Conservation (phyloP, 805 yeast genomes). For the Ogataea corticis region DNA sequence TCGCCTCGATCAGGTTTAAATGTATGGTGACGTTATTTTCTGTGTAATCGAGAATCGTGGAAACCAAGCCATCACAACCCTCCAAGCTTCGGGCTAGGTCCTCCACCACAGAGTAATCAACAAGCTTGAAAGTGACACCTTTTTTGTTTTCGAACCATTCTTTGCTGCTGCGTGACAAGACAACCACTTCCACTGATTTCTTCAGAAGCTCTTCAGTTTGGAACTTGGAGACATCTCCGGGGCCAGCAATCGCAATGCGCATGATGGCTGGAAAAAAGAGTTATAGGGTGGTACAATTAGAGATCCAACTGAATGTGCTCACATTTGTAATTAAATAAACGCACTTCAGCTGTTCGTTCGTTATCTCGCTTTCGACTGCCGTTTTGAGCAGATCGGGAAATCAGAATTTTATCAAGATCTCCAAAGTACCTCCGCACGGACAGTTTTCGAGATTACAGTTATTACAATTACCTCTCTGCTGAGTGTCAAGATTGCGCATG, state of each 20-base stretch:
- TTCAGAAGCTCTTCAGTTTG: constrained; percentile 1
- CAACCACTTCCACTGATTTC: constrained; percentile 1
- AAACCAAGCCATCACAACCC: constrained; percentile 1
- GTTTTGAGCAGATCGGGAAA: too few relatives aligned
- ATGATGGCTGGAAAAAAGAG: too few relatives aligned
- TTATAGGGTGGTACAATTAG: too few relatives aligned
- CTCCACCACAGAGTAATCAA: background rate
- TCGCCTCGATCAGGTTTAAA: constrained; percentile 1
- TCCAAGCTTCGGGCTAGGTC: background rate
- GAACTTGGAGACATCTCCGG: constrained; percentile 1
- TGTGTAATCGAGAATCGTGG: constrained; percentile 1
- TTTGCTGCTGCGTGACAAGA: background rate
- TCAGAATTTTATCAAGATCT: too few relatives aligned
- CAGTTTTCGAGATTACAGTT: too few relatives aligned
- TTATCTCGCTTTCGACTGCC: background rate
- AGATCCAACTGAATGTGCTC: too few relatives aligned
- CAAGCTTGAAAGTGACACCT: background rate
- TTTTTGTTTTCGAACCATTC: constrained; percentile 2
- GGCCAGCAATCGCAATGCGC: constrained; percentile 1
- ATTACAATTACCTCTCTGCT: too few relatives aligned
- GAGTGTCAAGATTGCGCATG: too few relatives aligned
- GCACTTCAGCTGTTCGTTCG: too few relatives aligned
- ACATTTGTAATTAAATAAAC: too few relatives aligned
- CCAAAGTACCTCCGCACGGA: too few relatives aligned
- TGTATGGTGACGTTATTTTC: constrained; percentile 1